Conservation (phyloP, 2,329 filamentous ascomycete genomes). For the Fusarium torreyae region DNA sequence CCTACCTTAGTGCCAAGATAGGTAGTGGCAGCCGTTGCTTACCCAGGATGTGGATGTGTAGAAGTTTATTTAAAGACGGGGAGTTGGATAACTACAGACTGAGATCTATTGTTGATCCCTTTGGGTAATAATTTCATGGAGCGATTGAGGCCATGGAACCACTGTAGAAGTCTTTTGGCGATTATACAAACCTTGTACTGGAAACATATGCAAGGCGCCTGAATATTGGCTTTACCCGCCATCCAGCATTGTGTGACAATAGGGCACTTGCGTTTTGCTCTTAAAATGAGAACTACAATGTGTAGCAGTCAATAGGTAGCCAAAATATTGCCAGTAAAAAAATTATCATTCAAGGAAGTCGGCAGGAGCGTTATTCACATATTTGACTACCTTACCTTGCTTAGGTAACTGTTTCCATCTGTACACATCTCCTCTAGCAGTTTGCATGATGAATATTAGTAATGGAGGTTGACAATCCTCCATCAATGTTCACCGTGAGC, state of each 20-base stretch:
- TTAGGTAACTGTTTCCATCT: neutral
- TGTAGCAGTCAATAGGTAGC: neutral
- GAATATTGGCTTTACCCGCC: neutral
- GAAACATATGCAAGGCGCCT: neutral
- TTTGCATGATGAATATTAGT: neutral
- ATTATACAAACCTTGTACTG: neutral
- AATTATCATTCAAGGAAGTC: too few species aligned
- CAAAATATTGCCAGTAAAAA: neutral
- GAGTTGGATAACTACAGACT: too few species aligned
- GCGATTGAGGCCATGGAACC: too few species aligned
- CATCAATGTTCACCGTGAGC: neutral
- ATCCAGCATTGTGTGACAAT: neutral
- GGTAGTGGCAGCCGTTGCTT: neutral
- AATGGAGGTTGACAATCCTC: neutral
- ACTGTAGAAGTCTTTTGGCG: too few species aligned
- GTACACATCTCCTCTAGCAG: neutral
- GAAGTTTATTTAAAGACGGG: neutral
- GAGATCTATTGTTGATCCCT: too few species aligned
- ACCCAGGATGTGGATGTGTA: neutral
- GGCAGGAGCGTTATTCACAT: neutral
- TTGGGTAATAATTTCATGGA: too few species aligned
- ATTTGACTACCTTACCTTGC: neutral
- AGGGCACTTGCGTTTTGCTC: neutral
- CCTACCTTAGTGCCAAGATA: slow-evolving; percentile 8
- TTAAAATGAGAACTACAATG: too few species aligned